Evolutionary conservation across 352 stramenopile species (phyloP), one percentile per base, ranked within the genome.

Genomic region (Phytophthora megakarya): DNA sequence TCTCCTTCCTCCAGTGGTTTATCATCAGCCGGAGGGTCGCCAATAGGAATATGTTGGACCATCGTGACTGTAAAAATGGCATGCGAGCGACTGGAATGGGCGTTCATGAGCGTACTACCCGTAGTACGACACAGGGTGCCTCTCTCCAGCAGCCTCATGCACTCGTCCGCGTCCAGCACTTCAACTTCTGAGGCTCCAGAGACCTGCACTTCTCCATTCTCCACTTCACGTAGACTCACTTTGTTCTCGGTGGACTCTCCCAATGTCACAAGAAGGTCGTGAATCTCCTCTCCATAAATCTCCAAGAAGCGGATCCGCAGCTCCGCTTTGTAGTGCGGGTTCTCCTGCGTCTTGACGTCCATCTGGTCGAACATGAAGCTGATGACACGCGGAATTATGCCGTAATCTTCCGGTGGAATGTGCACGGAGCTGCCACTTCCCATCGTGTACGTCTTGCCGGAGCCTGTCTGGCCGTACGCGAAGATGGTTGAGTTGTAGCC

Each of bases 101-200:
- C 88, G 73, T 98, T 98, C 90, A 98, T 97, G 44, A 96, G 78
- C 30, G 93, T 98, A 38, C 88, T 90, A 6, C 86, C 88, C 3
- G 87, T 95, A 15, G 84, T 95, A 16, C 93, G 80, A 52, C 83
- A 89, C 15, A 93, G 72, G 44, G 84, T 95, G 18, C 92, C 92
- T 19, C 86, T 75, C 64, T 97, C 85, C 15, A 98, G 63, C 45
- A 97, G 39, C 16, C 84, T 75, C 45, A 96, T 69, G 53, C 92
- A 94, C 65, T 94, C 78, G 19, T 93, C 90, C 0, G 79, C 76
- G 28, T 84, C 73, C 0, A 65, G 38, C 8, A 97, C 88, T 12
- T 75, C 60, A 19, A 93, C 80, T 59, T 97, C 86, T 0, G 78
- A 77, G 0, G 90, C 87, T n/a, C 90, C 89, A 5, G 73, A 78